These are phyloP conservation scores for Podospora australis DNA, from an alignment of 495 filamentous ascomycete genomes.

Conservation along the genomic window DNA sequence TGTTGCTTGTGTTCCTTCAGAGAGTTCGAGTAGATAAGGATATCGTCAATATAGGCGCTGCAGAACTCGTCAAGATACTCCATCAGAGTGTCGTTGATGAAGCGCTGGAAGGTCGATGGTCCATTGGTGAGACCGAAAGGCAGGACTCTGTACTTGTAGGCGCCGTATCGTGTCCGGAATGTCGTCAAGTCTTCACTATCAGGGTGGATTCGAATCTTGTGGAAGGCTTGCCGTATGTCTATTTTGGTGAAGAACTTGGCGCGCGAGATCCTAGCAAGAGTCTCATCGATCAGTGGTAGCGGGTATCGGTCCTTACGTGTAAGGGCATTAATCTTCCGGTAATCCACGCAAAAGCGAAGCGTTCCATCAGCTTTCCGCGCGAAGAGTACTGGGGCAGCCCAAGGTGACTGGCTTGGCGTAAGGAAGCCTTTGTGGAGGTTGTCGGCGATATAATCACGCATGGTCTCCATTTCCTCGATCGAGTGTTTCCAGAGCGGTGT, in stretches of 20 bases:
- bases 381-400: constrained; percentile 31
- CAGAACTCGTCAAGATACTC: constrained; percentile 21
- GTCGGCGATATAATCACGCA: background rate
- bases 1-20: background rate
- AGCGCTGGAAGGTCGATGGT: constrained; percentile 21
- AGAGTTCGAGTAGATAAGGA: constrained; percentile 1
- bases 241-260: constrained; percentile 41
- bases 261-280: constrained; percentile 21
- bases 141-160: constrained; percentile 29
- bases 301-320: constrained; percentile 41
- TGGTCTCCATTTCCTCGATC: no score
- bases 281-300: constrained; percentile 41
- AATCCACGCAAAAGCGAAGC: constrained; percentile 42
- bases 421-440: constrained; percentile 11
- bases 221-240: constrained; percentile 20
- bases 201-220: constrained; percentile 19
- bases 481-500: no score
- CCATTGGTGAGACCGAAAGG: constrained; percentile 28
- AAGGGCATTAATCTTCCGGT: constrained; percentile 34
- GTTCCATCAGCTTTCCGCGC: constrained; percentile 26
- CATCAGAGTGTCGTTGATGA: constrained; percentile 25
- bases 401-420: constrained; percentile 2
- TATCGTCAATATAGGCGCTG: constrained; percentile 2
- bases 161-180: constrained; percentile 23
- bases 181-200: constrained; percentile 25